Percentiles rank a stretch among this genome's conserved stretches.
phyloP scores from a whole-genome alignment of 345 rosid species.

The Odontarrhena argentea region DNA sequence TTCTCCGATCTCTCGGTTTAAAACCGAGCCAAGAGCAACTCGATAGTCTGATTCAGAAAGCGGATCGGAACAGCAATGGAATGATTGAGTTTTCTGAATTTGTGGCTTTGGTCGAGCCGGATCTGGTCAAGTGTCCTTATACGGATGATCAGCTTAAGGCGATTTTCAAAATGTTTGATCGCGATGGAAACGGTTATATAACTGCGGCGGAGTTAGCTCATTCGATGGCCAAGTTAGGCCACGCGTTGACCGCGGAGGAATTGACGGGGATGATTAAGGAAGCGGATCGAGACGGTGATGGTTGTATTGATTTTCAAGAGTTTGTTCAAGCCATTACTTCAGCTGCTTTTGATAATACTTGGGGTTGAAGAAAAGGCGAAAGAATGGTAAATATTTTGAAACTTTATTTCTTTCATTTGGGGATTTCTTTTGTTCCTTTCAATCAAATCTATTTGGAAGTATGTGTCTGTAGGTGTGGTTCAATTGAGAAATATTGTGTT shows the following conservation, averaged over 20 bases:
- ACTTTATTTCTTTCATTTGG: background rate
- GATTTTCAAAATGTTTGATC: conserved; percentile 74
- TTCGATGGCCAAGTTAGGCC: conserved; percentile 84
- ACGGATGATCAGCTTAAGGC: conserved; percentile 64
- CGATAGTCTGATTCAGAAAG: conserved; percentile 68
- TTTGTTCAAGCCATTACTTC: conserved; percentile 79
- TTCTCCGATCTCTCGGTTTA: conserved; percentile 76
- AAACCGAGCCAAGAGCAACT: conserved; percentile 83
- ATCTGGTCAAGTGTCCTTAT: conserved; percentile 75
- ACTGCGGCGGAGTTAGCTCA: conserved; percentile 87
- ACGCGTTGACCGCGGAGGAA: conserved; percentile 76
- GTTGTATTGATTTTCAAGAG: conserved; percentile 76
- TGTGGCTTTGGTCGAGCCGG: conserved; percentile 77
- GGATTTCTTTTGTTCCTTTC: conserved; percentile 1
- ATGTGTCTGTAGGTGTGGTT: conserved; percentile 27
- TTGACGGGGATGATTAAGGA: conserved; percentile 95
- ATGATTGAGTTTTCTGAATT: conserved; percentile 88
- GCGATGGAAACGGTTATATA: conserved; percentile 83
- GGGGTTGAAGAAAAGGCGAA: conserved; percentile 50
- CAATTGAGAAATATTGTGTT: conserved; percentile 12
- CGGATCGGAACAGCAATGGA: conserved; percentile 87
- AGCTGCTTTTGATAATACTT: conserved; percentile 89
- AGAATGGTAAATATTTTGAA: conserved; percentile 18
- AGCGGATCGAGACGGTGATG: conserved; percentile 93
- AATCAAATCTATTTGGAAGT: conserved; percentile 5